These are phyloP conservation scores for Auricularia auricula-judae DNA, from an alignment of 768 basidiomycete species.

Conservation along the genomic window DNA sequence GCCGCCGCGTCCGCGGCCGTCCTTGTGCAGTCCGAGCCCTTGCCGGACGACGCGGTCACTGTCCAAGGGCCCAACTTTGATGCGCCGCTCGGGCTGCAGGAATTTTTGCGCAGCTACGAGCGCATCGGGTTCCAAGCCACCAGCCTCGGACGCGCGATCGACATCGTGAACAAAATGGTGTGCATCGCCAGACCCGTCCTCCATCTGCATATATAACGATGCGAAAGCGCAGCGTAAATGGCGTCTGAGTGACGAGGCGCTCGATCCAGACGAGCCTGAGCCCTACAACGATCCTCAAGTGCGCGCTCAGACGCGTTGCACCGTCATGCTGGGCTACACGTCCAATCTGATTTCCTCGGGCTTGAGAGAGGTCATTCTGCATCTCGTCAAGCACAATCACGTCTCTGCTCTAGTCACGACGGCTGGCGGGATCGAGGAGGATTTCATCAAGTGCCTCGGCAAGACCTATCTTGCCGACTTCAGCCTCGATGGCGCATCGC, in stretches of 20 bases:
- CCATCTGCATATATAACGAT: not conserved
- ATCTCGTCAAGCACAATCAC: constrained; percentile 89
- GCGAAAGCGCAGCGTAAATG: constrained; percentile 54
- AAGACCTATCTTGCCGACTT: constrained; percentile 93
- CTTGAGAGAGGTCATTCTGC: constrained; percentile 80
- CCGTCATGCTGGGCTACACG: constrained; percentile 93
- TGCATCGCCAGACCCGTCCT: constrained; percentile 9
- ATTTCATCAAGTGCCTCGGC: constrained; percentile 98
- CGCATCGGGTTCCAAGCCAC: constrained; percentile 97
- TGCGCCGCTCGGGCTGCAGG: constrained; percentile 47
- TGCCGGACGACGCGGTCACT: constrained; percentile 51
- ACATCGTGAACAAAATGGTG: constrained; percentile 91
- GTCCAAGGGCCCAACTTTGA: constrained; percentile 88
- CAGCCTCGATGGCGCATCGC: constrained; percentile 76
- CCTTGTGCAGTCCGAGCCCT: constrained; percentile 60
- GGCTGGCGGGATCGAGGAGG: constrained; percentile 96
- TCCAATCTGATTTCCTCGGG: constrained; percentile 98
- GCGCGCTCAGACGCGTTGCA: constrained; percentile 64
- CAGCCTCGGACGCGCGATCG: constrained; percentile 76
- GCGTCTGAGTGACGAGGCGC: constrained; percentile 79
- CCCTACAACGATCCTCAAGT: constrained; percentile 46
- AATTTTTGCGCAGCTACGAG: constrained; percentile 69
- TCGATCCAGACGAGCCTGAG: constrained; percentile 59
- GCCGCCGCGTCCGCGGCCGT: constrained; percentile 61
- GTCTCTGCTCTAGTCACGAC: constrained; percentile 89